Base-by-base conservation (phyloP, 1,284 basidiomycete genomes). In the Cryptococcus sp. region DNA sequence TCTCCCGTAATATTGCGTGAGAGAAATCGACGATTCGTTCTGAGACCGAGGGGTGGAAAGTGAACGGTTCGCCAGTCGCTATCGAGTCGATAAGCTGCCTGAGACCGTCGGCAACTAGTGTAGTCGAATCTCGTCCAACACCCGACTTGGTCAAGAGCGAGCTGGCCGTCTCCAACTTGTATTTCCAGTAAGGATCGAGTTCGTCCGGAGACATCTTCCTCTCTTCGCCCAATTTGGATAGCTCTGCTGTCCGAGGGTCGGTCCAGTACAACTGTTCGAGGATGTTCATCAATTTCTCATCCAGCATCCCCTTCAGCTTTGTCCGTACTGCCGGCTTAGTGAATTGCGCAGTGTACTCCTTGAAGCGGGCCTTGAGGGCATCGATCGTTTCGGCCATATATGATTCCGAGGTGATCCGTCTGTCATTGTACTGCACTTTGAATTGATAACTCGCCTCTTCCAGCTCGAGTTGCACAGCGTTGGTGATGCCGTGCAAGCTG, bases 361-460 rank as follows among this genome's bases (percentile, higher is more conserved):
- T 91, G 84, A 99, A 95, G 47, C 89, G 87, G 0, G 86, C 84
- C 80, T 99, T 99, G 67, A 99, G 86, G 8, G 85, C 82, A 72
- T 99, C 95, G 80, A 98, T 88, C 3, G 93, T 93, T 80, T 99
- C 96, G 17, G 95, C 94, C 51, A 98, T 92, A 74, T 99, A 99
- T 3, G 91, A 93, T 77, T 99, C 96, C 13, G 96, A 88, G 0
- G 91, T 90, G 67, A 98, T 91, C 25, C 90, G 85, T 20, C 93
- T 87, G 79, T 99, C 96, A 75, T 99, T 99, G 83, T 99, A 99
- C 78, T 98, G 93, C 0, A 99, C 78, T 79, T 99, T 99, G 86
- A 99, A 99, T 78, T 98, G 94, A 78, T 99, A 99, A 27, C 87
- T 88, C 1, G 95, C 88, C 72, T 98, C 95, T 77, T 99, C 95